Evolutionary conservation across 192 early-diverging fungal genomes (phyloP).

Genomic region (Coemansia furcata): DNA sequence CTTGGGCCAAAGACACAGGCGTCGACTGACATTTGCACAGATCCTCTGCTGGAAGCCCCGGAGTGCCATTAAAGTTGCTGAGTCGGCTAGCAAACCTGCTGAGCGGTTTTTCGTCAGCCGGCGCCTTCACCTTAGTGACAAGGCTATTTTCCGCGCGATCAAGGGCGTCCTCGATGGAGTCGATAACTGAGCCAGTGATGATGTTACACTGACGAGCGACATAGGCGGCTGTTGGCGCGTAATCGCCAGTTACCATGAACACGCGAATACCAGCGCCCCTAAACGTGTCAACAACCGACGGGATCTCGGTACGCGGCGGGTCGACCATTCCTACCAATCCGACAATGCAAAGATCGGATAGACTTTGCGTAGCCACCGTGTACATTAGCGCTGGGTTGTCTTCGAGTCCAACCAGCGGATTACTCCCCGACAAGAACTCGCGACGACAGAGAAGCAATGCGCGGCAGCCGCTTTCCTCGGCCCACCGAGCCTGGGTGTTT

Average conservation of each 20-base stretch:
- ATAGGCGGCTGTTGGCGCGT: slow-evolving; percentile 69
- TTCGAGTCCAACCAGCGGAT: slow-evolving; percentile 49
- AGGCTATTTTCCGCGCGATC: background rate
- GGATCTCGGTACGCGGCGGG: slow-evolving; percentile 78
- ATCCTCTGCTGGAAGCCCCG: background rate
- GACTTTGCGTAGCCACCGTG: slow-evolving; percentile 20
- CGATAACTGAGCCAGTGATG: slow-evolving; percentile 48
- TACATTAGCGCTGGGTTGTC: slow-evolving; percentile 33
- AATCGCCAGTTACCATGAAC: slow-evolving; percentile 88
- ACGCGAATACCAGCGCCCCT: slow-evolving; percentile 69
- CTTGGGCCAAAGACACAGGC: background rate
- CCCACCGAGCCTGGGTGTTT: slow-evolving; percentile 56
- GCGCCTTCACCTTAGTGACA: background rate
- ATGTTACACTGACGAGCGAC: slow-evolving; percentile 80
- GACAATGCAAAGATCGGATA: slow-evolving; percentile 60
- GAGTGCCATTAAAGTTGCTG: background rate
- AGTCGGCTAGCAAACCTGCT: background rate
- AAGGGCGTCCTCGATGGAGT: slow-evolving; percentile 40
- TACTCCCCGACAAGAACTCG: slow-evolving; percentile 16
- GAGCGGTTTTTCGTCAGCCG: background rate
- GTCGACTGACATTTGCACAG: background rate
- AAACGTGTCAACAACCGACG: slow-evolving; percentile 57
- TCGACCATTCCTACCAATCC: slow-evolving; percentile 79
- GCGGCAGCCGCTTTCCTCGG: slow-evolving; percentile 54
- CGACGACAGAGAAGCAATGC: slow-evolving; percentile 54